These are phyloP conservation scores for Rhizopus sp. DNA, from an alignment of 371 early-diverging fungal genomes.

Conservation along the genomic window DNA sequence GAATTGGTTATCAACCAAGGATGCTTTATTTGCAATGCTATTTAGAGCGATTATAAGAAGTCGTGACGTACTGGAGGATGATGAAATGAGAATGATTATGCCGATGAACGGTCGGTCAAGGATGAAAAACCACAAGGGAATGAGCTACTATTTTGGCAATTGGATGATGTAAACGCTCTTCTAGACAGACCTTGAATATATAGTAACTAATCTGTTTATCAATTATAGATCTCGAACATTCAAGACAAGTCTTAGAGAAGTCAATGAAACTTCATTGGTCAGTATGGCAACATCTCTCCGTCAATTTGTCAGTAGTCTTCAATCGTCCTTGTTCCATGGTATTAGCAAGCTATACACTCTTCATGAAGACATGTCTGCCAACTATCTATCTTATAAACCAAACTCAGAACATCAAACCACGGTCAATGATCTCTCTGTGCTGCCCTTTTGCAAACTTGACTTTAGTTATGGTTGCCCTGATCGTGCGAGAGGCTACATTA, in stretches of 20 bases:
- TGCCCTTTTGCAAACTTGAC: constrained; percentile 41
- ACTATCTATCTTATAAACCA: constrained; percentile 39
- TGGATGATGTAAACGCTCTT: constrained; percentile 40
- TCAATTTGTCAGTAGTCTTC: constrained; percentile 15
- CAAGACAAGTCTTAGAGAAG: constrained; percentile 16
- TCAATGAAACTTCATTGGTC: constrained; percentile 15
- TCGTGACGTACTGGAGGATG: constrained; percentile 20
- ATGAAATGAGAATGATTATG: constrained; percentile 28
- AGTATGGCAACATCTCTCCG: constrained; percentile 31
- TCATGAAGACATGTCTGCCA: constrained; percentile 44
- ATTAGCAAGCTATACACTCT: constrained; percentile 40
- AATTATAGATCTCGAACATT: constrained; percentile 26
- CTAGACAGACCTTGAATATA: neutral
- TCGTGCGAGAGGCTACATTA: constrained; percentile 42
- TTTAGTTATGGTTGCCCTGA: constrained; percentile 43
- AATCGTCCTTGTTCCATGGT: constrained; percentile 35
- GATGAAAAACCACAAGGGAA: constrained; percentile 29
- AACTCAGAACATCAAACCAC: constrained; percentile 35
- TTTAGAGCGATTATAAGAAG: constrained; percentile 33
- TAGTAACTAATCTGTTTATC: neutral
- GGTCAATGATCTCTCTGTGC: constrained; percentile 30
- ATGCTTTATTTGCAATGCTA: constrained; percentile 41
- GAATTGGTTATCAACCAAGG: constrained; percentile 37
- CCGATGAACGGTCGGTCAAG: constrained; percentile 39
- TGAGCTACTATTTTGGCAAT: constrained; percentile 44